phyloP scores from a whole-genome alignment of 1,284 basidiomycete species.

The Cutaneotrichosporon cavernicola region DNA sequence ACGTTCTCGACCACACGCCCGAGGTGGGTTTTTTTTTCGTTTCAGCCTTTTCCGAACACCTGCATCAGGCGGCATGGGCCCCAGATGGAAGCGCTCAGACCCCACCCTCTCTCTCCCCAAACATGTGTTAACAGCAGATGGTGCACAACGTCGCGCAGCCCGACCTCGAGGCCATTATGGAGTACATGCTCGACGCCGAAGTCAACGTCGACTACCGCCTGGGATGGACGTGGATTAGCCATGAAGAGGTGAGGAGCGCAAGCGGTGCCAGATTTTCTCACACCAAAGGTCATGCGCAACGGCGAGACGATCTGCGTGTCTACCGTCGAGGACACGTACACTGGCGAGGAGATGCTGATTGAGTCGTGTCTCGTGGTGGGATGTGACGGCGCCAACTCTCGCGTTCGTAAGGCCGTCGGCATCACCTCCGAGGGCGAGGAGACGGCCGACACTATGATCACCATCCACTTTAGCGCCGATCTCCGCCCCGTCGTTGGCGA shows the following conservation, averaged over 20 bases:
- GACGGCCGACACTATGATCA: slow-evolving; percentile 33
- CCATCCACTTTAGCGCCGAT: slow-evolving; percentile 33
- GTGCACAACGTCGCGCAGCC: slow-evolving; percentile 37
- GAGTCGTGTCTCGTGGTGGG: slow-evolving; percentile 28
- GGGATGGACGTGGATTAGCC: slow-evolving; percentile 33
- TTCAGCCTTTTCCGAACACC: not conserved
- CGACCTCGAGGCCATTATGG: slow-evolving; percentile 29
- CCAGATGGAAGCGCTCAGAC: not conserved
- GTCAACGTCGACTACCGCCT: slow-evolving; percentile 26
- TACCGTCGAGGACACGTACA: slow-evolving; percentile 30
- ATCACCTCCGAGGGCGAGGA: slow-evolving; percentile 33
- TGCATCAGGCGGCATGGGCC: not conserved
- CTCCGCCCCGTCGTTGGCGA: slow-evolving; percentile 29
- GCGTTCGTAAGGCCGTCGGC: slow-evolving; percentile 24
- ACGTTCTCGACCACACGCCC: slow-evolving; percentile 27
- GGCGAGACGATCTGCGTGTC: slow-evolving; percentile 22
- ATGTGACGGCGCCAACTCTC: slow-evolving; percentile 33
- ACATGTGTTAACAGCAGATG: slow-evolving; percentile 21
- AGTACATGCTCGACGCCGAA: slow-evolving; percentile 22
- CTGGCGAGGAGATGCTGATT: slow-evolving; percentile 25
- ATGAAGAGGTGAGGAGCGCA: slow-evolving; percentile 21
- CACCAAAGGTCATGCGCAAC: slow-evolving; percentile 6
- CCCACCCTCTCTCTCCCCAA: not conserved
- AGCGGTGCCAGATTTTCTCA: not conserved
- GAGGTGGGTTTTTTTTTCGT: slow-evolving; percentile 21